These are phyloP conservation scores for Emergomyces orientalis DNA, from an alignment of 2,329 filamentous ascomycete species.

Conservation along the genomic window DNA sequence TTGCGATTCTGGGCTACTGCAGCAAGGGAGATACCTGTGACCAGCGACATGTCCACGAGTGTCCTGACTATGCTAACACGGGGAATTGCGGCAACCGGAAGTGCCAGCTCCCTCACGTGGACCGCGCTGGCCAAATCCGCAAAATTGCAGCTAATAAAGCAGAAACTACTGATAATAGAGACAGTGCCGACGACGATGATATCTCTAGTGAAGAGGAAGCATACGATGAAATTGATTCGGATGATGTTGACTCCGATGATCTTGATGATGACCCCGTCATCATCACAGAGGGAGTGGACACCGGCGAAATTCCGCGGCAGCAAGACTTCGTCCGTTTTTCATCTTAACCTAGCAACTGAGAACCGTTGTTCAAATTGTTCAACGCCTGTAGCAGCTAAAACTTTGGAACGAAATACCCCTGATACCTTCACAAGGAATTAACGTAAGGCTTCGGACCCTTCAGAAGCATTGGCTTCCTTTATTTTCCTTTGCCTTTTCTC, in stretches of 20 bases:
- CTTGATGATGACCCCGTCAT: constrained; percentile 36
- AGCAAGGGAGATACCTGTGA: constrained; percentile 67
- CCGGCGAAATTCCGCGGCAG: constrained; percentile 43
- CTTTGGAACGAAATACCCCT: neutral
- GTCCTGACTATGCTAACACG: constrained; percentile 88
- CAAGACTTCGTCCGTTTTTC: constrained; percentile 46
- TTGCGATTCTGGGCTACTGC: constrained; percentile 83
- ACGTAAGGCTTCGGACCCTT: neutral
- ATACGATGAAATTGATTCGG: constrained; percentile 54
- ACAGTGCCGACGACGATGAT: constrained; percentile 44
- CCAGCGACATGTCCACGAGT: constrained; percentile 83
- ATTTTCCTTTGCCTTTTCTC: neutral
- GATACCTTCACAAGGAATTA: neutral
- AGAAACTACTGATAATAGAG: constrained; percentile 23
- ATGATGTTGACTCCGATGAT: constrained; percentile 68
- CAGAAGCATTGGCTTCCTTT: neutral
- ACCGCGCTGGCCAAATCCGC: constrained; percentile 71
- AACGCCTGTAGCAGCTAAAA: neutral
- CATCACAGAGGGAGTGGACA: constrained; percentile 29
- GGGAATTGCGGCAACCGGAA: constrained; percentile 71
- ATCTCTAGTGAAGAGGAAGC: constrained; percentile 69
- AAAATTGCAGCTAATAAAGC: constrained; percentile 43
- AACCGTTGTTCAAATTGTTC: neutral
- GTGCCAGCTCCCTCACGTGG: constrained; percentile 79
- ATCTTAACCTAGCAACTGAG: neutral